Evolutionary conservation across 2,329 filamentous ascomycete genomes (phyloP), one percentile per base, ranked within the genome.

Genomic region (Sclerotinia spermophila): DNA sequence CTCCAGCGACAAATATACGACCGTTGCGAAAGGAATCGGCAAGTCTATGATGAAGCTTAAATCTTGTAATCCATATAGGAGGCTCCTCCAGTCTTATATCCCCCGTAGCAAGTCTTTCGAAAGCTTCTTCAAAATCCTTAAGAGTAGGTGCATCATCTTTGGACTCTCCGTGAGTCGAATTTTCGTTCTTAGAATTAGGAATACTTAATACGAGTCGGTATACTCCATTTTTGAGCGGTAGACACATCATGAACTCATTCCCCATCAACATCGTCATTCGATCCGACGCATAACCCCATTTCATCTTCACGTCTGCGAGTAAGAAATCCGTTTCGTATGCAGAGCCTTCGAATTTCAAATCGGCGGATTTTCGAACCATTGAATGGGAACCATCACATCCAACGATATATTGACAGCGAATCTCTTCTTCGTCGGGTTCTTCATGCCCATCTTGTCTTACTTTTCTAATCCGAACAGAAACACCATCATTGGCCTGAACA

Each of bases 381-480:
- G 84, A 86, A 27, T 83, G 82, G 0, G 84, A 83, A 1, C 86
- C 86, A 55, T 88, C 86, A 8, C 85, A 85, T 1, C 84, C 86
- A 3, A 86, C 81, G 5, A 82, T 81, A 68, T 84, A 88, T 15
- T 77, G 74, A 72, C 80, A 76, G 72, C 77, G 76, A 67, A 83
- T 33, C 74, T 42, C 75, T 44, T 80, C 76, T 44, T 66, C 48
- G 21, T 71, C 75, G 0, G 33, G 74, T 40, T 80, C 76, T 27
- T 72, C 76, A 0, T 67, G 70, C 17, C 72, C 73, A 69, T 75
- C 68, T 45, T 45, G 35, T 48, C 42, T 40, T 69, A 5, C 72
- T 71, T 40, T 74, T 55, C 27, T 72, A 17, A 82, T 55, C 1
- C 61, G 73, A 1, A 76, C 77, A n/a, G 74, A 77, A 5, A 79